Evolutionary conservation across 1,284 basidiomycete genomes (phyloP), one percentile per base, ranked within the genome.

Genomic region (Exobasidium cylindrosporum): DNA sequence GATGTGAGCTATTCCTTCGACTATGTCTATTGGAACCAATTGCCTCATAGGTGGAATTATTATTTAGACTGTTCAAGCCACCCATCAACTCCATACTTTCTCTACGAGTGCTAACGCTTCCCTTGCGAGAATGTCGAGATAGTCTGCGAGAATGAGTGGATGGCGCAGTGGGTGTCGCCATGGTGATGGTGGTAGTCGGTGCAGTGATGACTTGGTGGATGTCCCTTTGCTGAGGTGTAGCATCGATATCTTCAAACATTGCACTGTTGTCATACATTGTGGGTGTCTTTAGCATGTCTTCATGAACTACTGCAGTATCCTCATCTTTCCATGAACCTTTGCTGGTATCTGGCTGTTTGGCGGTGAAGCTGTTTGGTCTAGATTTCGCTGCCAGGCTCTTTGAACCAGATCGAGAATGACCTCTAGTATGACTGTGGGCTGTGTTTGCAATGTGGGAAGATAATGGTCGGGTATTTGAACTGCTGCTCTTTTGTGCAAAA

Each of bases 71-170:
- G 32, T 63, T 63, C 35, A 76, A 31, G 45, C 73, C 73, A 24
- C 71, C 69, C 73, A 76, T 76, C 58, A 76, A 69, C 59, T 76
- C 74, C 63, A 76, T 73, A 57, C 70, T 73, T 43, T 76, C 71
- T n/a, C 72, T 67, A 31, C 68, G 67, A 29, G 74, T 76, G 4
- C 70, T 40, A 1, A 76, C 64, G 59, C 69, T 72, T 1, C 63
- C 52, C n/a, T 62, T 68, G n/a, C 74, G 67, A 1, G 64, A 62
- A 54, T 76, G 74, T 24, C 74, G 70, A 31, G 67, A 69, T 26
- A 63, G 63, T 28, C 67, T 63, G 23, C 69, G 63, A 2, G 62
- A 59, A 45, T 73, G 69, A 13, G 2, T 6, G 21, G 47, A 28
- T 21, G 26, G 26, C 40, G 54, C 60, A n/a, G 54, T 43, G 4